Base-by-base conservation (phyloP, 1,284 basidiomycete species). In the Apiotrichum siamense region DNA sequence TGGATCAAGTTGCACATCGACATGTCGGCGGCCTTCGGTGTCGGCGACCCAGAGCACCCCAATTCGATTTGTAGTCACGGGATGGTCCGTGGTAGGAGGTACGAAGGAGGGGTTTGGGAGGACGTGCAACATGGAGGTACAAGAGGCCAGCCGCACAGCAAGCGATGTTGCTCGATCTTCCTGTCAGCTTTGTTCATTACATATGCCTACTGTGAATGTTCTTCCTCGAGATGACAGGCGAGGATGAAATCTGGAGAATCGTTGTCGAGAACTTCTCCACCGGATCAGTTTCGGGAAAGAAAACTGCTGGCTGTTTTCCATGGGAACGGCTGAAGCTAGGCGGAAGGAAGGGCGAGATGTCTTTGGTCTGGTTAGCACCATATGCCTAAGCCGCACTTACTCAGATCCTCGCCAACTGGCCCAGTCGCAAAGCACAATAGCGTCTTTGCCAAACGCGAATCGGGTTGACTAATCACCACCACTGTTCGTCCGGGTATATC, bases 1-100 rank as follows among this genome's bases (percentile, higher is more conserved):
- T 0, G 65, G 56, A 51, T 70, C 64, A 5, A 70, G 26, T 2
- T 60, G 63, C 2, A 63, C 44, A 47, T 72, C 69, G 2, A 67
- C 56, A 47, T 65, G 62, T 20, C 55, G 43, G 13, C 60, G 46
- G 0, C 58, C 61, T 29, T 59, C 63, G 1, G 66, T 67, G 0
- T 13, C 39, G 1, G 20, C 15, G 0, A n/a, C 3, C 2, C 24
- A 7, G 2, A 58, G 21, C n/a, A 66, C 58, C 10, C 47, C 52
- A 7, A 58, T 46, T 0, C 38, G 45, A 2, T 62, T 15, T 0
- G 43, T 25, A 3, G 53, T 59, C 11, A 60, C 44, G 0, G 64
- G 52, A 0, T 48, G 33, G 1, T 29, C 38, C 2, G 33, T 15
- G 0, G 52, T 50, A 2, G 57, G 35, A 2, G 59, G 55, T 3